Evolutionary conservation across 192 early-diverging fungal genomes (phyloP).

Genomic region (Mortierella antarctica): DNA sequence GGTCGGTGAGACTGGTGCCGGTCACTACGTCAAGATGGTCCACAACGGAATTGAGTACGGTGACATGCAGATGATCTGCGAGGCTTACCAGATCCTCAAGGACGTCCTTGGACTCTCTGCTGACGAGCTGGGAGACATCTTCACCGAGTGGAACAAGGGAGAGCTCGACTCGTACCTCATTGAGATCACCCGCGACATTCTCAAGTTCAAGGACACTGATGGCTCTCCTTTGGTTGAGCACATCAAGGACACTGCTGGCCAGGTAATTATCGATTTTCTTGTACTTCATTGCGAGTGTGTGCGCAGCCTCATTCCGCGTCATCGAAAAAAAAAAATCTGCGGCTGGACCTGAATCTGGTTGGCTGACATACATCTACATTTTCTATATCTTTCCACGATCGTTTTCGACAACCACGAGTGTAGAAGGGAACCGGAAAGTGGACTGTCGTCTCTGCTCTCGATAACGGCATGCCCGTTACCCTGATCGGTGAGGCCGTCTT

Average conservation of each 20-base stretch:
- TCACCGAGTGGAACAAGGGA: slow-evolving; percentile 96
- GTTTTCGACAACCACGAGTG: slow-evolving; percentile 21
- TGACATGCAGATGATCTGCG: slow-evolving; percentile 99
- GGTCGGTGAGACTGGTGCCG: slow-evolving; percentile 97
- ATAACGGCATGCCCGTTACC: slow-evolving; percentile 96
- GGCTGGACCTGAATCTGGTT: not conserved
- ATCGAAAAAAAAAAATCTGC: not conserved
- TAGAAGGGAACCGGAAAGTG: slow-evolving; percentile 97
- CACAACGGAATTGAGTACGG: slow-evolving; percentile 99
- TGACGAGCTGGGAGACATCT: slow-evolving; percentile 92
- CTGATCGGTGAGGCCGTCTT: slow-evolving; percentile 99
- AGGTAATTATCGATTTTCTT: slow-evolving; percentile 50
- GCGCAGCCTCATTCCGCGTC: not conserved
- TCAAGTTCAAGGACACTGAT: slow-evolving; percentile 93
- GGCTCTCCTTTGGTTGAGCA: slow-evolving; percentile 90
- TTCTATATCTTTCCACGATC: not conserved
- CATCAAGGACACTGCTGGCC: slow-evolving; percentile 96
- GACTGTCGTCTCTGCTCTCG: slow-evolving; percentile 96
- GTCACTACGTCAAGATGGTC: slow-evolving; percentile 99
- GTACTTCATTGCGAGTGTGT: not conserved
- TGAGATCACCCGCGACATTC: slow-evolving; percentile 95
- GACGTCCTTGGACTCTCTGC: slow-evolving; percentile 81
- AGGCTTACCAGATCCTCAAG: slow-evolving; percentile 95
- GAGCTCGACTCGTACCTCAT: slow-evolving; percentile 97
- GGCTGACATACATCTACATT: slow-evolving; percentile 1